phyloP scores from a whole-genome alignment of 2,329 filamentous ascomycete genomes.

The Cercospora berteroae region DNA sequence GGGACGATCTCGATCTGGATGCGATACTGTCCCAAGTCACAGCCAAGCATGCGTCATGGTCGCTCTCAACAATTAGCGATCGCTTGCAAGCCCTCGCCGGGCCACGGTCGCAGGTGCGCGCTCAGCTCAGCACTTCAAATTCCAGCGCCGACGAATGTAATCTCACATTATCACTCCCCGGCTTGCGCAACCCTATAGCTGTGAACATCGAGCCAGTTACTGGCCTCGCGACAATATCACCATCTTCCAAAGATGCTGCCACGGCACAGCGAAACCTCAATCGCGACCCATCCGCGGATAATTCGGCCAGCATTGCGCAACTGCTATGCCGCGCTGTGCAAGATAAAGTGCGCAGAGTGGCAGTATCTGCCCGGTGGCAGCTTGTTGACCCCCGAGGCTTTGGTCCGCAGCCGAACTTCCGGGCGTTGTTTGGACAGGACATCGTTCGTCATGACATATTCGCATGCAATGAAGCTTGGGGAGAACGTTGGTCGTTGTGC shows the following conservation, averaged over 20 bases:
- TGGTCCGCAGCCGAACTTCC: conserved; percentile 51
- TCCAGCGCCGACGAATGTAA: conserved; percentile 65
- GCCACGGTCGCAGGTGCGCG: conserved; percentile 13
- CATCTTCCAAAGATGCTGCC: conserved; percentile 44
- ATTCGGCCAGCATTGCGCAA: conserved; percentile 10
- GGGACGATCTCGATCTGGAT: conserved; percentile 69
- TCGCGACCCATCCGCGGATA: conserved; percentile 47
- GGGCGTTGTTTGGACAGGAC: conserved; percentile 62
- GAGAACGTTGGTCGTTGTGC: conserved; percentile 66
- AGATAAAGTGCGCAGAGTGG: conserved; percentile 60
- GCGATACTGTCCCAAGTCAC: conserved; percentile 70
- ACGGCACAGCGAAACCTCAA: conserved; percentile 66
- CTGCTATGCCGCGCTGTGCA: conserved; percentile 41
- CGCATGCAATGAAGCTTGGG: conserved; percentile 66
- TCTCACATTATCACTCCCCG: conserved; percentile 68
- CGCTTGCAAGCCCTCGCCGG: conserved; percentile 52
- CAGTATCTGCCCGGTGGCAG: conserved; percentile 65
- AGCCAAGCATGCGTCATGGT: conserved; percentile 69
- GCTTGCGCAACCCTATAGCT: conserved; percentile 54
- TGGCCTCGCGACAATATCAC: conserved; percentile 70
- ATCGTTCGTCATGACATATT: conserved; percentile 67
- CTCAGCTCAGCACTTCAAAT: conserved; percentile 55
- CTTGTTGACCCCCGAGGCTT: conserved; percentile 44
- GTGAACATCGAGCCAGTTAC: conserved; percentile 74
- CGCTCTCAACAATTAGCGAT: conserved; percentile 65